Percentiles rank a stretch among this genome's conserved stretches.
Evolutionary conservation across 169 alveolate species (phyloP).

Genomic region (Neospora caninum): DNA sequence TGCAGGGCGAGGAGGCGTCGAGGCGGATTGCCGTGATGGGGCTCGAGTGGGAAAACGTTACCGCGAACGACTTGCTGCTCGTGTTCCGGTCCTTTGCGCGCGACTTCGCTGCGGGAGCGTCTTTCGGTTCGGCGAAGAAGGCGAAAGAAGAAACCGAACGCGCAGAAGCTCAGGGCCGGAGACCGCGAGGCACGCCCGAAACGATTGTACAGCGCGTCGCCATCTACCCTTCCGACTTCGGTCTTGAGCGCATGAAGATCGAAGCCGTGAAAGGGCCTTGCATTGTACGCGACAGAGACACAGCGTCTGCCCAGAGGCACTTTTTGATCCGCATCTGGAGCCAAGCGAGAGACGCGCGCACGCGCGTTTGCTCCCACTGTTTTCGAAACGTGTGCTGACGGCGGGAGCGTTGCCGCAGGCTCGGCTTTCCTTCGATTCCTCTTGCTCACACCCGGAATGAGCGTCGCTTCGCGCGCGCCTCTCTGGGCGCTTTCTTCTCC

Average conservation of each 20-base stretch:
- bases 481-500: too few species aligned
- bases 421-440: too few species aligned
- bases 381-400: too few species aligned
- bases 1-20: slow-evolving; percentile 83
- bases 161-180: neutral
- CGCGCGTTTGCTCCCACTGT: too few species aligned
- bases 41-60: slow-evolving; percentile 96
- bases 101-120: neutral
- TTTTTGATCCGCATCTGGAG: too few species aligned
- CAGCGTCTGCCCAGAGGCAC: too few species aligned
- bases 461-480: too few species aligned
- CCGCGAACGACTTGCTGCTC: slow-evolving; percentile 92
- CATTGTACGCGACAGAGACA: slow-evolving; percentile 76
- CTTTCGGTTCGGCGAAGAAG: neutral
- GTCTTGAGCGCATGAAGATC: slow-evolving; percentile 90
- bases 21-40: slow-evolving; percentile 95
- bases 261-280: slow-evolving; percentile 93
- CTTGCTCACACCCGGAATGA: too few species aligned
- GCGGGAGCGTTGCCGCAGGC: too few species aligned
- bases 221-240: slow-evolving; percentile 94
- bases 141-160: neutral
- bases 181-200: neutral
- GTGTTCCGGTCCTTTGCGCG: slow-evolving; percentile 80
- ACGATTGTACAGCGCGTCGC: slow-evolving; percentile 84
- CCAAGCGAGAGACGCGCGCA: too few species aligned